Conservation (phyloP, 495 filamentous ascomycete genomes). For the Oidiodendron maius region DNA sequence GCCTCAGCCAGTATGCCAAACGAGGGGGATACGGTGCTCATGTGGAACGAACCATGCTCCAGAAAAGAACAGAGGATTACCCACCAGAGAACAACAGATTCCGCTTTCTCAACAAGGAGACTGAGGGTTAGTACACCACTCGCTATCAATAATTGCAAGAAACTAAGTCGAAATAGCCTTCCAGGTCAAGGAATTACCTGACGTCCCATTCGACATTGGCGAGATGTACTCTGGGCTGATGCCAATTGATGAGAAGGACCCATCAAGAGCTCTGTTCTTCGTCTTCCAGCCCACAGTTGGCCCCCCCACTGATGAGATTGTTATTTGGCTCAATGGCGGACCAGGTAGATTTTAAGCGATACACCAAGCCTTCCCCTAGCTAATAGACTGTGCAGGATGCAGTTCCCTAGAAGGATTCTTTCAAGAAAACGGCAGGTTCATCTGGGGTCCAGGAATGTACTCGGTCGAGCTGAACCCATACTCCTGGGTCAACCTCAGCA, state of each 20-base stretch:
- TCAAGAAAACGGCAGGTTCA: constrained; percentile 60
- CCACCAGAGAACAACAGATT: background rate
- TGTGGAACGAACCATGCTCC: background rate
- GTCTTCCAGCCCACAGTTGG: constrained; percentile 56
- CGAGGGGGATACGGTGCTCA: constrained; percentile 11
- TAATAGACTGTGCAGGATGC: constrained; percentile 39
- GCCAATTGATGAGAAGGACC: constrained; percentile 43
- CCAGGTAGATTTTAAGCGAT: constrained; percentile 23
- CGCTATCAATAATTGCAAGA: background rate
- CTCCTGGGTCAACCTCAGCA: constrained; percentile 62
- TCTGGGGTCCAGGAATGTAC: constrained; percentile 55
- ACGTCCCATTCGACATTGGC: constrained; percentile 60
- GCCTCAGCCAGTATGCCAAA: constrained; percentile 4
- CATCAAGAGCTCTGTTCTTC: constrained; percentile 46
- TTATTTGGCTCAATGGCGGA: constrained; percentile 46
- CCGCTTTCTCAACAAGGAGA: background rate
- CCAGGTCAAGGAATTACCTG: constrained; percentile 53
- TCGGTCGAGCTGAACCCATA: constrained; percentile 55
- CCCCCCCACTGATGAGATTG: constrained; percentile 45
- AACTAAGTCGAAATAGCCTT: constrained; percentile 6
- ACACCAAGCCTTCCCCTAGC: too few relatives aligned
- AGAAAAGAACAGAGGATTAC: background rate
- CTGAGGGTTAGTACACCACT: constrained; percentile 2
- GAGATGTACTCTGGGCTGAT: constrained; percentile 61
- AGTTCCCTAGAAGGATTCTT: constrained; percentile 62